Percentiles rank a stretch among this genome's conserved stretches.
Conservation (phyloP, 495 filamentous ascomycete genomes). For the Friedmanniomyces endolithicus region DNA sequence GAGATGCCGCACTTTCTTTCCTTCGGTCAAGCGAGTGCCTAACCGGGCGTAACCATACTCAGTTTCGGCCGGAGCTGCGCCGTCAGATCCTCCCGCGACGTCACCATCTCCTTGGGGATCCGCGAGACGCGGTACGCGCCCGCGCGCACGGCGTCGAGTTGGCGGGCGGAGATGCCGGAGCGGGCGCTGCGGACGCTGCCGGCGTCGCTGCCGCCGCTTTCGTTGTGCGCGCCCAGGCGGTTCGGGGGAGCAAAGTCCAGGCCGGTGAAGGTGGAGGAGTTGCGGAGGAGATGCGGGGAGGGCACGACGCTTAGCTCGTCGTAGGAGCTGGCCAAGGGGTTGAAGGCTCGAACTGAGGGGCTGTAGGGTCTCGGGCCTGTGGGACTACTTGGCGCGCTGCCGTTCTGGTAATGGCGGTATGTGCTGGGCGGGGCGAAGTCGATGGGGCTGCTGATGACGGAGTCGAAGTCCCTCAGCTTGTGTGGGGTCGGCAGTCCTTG, state of each 20-base stretch:
- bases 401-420: constrained; percentile 53
- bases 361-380: constrained; percentile 67
- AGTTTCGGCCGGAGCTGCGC: constrained; percentile 64
- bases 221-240: constrained; percentile 58
- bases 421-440: constrained; percentile 78
- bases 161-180: constrained; percentile 54
- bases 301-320: constrained; percentile 78
- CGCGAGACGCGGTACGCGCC: constrained; percentile 86
- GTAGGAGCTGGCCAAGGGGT: constrained; percentile 67
- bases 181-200: constrained; percentile 75
- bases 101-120: constrained; percentile 70
- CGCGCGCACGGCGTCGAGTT: constrained; percentile 64
- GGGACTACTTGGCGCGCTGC: constrained; percentile 64
- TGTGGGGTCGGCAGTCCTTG: constrained; percentile 71
- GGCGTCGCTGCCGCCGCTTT: constrained; percentile 52
- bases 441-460: constrained; percentile 54
- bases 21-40: too few species aligned
- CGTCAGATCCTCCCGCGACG: constrained; percentile 60
- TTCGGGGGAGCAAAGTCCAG: constrained; percentile 87
- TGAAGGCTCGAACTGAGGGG: constrained; percentile 54
- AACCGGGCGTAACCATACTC: constrained; percentile 35
- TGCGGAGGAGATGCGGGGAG: constrained; percentile 61
- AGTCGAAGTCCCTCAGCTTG: constrained; percentile 65
- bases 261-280: constrained; percentile 76
- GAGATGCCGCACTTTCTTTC: too few species aligned